phyloP scores from a whole-genome alignment of 2,329 filamentous ascomycete genomes.

The Botrytis byssoidea region DNA sequence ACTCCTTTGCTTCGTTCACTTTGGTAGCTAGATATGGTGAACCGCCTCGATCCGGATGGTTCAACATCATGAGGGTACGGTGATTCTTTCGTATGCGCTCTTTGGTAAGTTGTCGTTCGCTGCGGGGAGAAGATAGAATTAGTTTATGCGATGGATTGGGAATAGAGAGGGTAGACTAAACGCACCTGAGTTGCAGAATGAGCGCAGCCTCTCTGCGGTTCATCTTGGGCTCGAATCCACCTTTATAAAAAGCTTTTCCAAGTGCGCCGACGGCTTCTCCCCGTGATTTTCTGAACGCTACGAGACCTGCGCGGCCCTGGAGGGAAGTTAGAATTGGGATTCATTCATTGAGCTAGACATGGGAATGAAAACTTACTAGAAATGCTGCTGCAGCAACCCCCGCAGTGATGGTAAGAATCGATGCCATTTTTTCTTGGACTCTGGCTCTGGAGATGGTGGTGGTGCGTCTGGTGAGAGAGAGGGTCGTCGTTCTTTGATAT shows the following conservation, averaged over 20 bases:
- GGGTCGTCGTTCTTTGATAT: constrained; percentile 1
- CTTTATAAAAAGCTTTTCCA: constrained; percentile 95
- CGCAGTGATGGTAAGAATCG: constrained; percentile 56
- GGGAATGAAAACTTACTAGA: constrained; percentile 48
- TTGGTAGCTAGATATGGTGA: constrained; percentile 97
- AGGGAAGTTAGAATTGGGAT: not conserved
- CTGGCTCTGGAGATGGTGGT: not conserved
- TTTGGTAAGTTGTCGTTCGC: constrained; percentile 83
- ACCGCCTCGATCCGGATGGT: constrained; percentile 95
- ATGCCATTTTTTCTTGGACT: constrained; percentile 49
- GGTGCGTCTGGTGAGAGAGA: not conserved
- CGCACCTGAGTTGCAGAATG: constrained; percentile 85
- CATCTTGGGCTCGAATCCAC: constrained; percentile 97
- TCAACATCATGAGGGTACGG: constrained; percentile 91
- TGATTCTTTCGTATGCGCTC: constrained; percentile 96
- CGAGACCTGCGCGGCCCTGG: constrained; percentile 86
- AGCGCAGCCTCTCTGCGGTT: constrained; percentile 85
- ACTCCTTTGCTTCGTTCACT: constrained; percentile 97
- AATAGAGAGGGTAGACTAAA: not conserved
- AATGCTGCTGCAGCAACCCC: constrained; percentile 66
- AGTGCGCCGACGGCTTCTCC: constrained; percentile 71
- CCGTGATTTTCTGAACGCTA: constrained; percentile 80
- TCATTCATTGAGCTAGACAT: not conserved
- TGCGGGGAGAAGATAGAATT: constrained; percentile 41
- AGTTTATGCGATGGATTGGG: not conserved